These are phyloP conservation scores for Phytopythium delawarense DNA, from an alignment of 352 stramenopile species.

Conservation along the genomic window DNA sequence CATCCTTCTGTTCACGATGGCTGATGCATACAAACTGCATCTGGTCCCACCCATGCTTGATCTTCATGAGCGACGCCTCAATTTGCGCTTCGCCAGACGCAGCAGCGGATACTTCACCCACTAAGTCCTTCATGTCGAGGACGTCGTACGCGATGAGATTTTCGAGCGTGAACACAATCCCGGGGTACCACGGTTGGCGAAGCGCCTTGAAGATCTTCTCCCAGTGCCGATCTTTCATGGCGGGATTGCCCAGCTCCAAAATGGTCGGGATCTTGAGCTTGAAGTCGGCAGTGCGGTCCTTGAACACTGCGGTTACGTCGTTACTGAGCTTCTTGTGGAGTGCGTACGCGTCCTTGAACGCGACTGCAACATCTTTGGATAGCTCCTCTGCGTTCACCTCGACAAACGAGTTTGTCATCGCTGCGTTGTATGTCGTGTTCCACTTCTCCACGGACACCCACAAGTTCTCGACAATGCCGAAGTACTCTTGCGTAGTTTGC, in stretches of 20 bases:
- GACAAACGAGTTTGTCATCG: conserved; percentile 83
- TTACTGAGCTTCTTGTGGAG: conserved; percentile 92
- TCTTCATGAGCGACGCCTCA: conserved; percentile 85
- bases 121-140: conserved; percentile 85
- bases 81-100: conserved; percentile 89
- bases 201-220: conserved; percentile 92
- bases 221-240: conserved; percentile 94
- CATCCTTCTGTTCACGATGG: conserved; percentile 81
- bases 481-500: conserved; percentile 84
- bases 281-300: conserved; percentile 86
- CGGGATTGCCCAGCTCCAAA: conserved; percentile 87
- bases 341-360: conserved; percentile 88
- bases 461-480: conserved; percentile 74
- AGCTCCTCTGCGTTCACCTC: conserved; percentile 88
- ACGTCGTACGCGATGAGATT: conserved; percentile 87
- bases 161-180: conserved; percentile 86
- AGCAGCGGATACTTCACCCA: conserved; percentile 80
- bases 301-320: conserved; percentile 84
- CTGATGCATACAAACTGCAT: conserved; percentile 82
- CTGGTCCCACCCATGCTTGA: conserved; percentile 87
- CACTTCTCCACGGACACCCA: conserved; percentile 86
- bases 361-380: conserved; percentile 78
- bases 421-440: conserved; percentile 73
- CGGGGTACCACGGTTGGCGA: conserved; percentile 84
- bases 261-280: conserved; percentile 91